A percentile compares a stretch with the other conserved stretches of the same genome.
These are phyloP conservation scores for Malassezia sympodialis DNA, from an alignment of 1,284 basidiomycete genomes.

Conservation along the genomic window DNA sequence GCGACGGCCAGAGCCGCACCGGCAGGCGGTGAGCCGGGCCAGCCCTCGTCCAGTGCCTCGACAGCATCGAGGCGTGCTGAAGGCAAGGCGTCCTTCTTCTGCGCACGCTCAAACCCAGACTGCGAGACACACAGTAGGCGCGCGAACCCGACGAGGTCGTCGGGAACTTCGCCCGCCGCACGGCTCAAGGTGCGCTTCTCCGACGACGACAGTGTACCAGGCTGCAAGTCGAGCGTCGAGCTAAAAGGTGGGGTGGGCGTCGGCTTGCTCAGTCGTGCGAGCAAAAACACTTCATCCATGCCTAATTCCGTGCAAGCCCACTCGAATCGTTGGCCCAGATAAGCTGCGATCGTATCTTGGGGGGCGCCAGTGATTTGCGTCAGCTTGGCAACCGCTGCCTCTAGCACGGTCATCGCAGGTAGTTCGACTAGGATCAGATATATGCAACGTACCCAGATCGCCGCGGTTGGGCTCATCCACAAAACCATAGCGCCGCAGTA, in stretches of 20 bases:
- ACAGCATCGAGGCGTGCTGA: slow-evolving; percentile 58
- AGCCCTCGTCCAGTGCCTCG: slow-evolving; percentile 21
- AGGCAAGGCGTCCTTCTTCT: slow-evolving; percentile 65
- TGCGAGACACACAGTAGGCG: slow-evolving; percentile 59
- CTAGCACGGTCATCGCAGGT: slow-evolving; percentile 65
- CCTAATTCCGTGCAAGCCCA: slow-evolving; percentile 35
- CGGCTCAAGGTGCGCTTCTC: slow-evolving; percentile 26
- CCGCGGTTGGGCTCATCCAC: slow-evolving; percentile 80
- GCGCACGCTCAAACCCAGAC: slow-evolving; percentile 59
- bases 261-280: slow-evolving; percentile 36
- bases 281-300: slow-evolving; percentile 36
- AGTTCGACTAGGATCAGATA: slow-evolving; percentile 57
- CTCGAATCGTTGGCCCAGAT: slow-evolving; percentile 24
- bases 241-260: slow-evolving; percentile 22
- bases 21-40: not conserved
- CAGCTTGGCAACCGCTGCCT: slow-evolving; percentile 27
- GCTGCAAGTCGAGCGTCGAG: slow-evolving; percentile 12
- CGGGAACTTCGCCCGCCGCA: slow-evolving; percentile 56
- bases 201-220: slow-evolving; percentile 11
- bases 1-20: slow-evolving; percentile 2
- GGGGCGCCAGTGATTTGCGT: not conserved
- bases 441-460: slow-evolving; percentile 54
- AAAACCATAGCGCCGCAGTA: slow-evolving; percentile 85
- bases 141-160: slow-evolving; percentile 61
- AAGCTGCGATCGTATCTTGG: slow-evolving; percentile 9